phyloP scores from a whole-genome alignment of 2,329 filamentous ascomycete species.

The Sclerotiophoma versabilis region DNA sequence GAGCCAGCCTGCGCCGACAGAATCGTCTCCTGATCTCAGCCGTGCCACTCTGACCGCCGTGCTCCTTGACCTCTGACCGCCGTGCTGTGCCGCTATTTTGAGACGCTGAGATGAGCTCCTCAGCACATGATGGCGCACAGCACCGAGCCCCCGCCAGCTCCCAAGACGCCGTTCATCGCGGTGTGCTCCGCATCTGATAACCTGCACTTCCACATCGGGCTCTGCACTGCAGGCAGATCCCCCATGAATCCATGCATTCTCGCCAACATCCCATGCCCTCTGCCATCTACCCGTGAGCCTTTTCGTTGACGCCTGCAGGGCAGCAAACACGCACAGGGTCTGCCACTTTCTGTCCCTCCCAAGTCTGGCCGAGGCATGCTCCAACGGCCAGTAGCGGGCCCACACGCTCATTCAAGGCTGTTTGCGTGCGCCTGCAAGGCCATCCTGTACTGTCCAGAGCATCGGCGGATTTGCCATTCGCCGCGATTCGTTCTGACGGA shows the following conservation, averaged over 20 bases:
- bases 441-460: not conserved
- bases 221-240: not conserved
- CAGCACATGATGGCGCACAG: conserved; percentile 7
- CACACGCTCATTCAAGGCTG: not conserved
- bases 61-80: conserved; percentile 3
- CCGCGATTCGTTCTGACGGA: not conserved
- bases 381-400: conserved; percentile 16
- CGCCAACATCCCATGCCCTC: not conserved
- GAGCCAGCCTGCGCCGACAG: not conserved
- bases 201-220: not conserved
- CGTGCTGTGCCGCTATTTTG: conserved; percentile 2
- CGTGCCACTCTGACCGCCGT: not conserved
- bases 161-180: not conserved
- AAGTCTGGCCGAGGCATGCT: not conserved
- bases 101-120: conserved; percentile 13
- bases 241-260: not conserved
- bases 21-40: conserved; percentile 6
- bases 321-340: not conserved
- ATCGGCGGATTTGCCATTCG: conserved; percentile 1
- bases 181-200: conserved; percentile 19
- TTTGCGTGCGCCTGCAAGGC: not conserved
- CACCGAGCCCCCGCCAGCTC: conserved; percentile 6
- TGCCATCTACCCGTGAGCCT: not conserved
- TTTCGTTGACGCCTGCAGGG: not conserved
- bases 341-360: not conserved